Conservation (phyloP, 345 rosid species). For the Mercurialis annua region DNA sequence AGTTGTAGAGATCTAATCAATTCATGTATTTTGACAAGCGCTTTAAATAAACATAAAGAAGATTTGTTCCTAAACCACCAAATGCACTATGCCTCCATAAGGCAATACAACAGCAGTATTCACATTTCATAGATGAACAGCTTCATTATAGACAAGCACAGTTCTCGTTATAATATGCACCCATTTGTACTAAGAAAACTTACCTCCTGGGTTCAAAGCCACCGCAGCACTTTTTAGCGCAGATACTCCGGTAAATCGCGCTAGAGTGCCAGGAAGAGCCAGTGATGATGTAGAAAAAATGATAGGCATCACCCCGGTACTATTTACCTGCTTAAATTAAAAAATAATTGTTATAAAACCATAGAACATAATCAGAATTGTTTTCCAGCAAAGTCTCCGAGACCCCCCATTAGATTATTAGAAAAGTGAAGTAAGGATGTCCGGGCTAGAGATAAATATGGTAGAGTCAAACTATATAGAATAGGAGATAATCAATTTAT, state of each 20-base stretch:
- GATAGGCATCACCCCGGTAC: slow-evolving; percentile 98
- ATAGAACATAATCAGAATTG: no score
- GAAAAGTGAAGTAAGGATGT: no score
- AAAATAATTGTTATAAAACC: no score
- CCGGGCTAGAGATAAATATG: no score
- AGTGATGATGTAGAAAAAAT: slow-evolving; percentile 94
- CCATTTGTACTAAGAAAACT: slow-evolving; percentile 6
- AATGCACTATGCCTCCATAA: no score
- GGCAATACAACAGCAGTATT: no score
- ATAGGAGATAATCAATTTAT: no score
- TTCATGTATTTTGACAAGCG: not conserved
- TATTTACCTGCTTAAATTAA: slow-evolving; percentile 60
- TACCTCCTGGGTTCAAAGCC: slow-evolving; percentile 92
- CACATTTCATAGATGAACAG: not conserved
- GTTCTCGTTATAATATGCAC: not conserved
- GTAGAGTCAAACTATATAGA: no score
- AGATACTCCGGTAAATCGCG: slow-evolving; percentile 82
- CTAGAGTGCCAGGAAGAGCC: slow-evolving; percentile 93
- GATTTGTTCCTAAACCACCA: not conserved
- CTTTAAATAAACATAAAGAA: not conserved
- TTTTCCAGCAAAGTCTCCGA: no score
- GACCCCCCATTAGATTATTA: no score
- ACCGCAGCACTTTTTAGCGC: slow-evolving; percentile 78
- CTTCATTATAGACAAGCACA: not conserved
- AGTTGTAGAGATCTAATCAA: not conserved